A percentile compares a stretch with the other conserved stretches of the same genome.
phyloP scores from a whole-genome alignment of 2,329 filamentous ascomycete genomes.

The Alternaria brassicae region DNA sequence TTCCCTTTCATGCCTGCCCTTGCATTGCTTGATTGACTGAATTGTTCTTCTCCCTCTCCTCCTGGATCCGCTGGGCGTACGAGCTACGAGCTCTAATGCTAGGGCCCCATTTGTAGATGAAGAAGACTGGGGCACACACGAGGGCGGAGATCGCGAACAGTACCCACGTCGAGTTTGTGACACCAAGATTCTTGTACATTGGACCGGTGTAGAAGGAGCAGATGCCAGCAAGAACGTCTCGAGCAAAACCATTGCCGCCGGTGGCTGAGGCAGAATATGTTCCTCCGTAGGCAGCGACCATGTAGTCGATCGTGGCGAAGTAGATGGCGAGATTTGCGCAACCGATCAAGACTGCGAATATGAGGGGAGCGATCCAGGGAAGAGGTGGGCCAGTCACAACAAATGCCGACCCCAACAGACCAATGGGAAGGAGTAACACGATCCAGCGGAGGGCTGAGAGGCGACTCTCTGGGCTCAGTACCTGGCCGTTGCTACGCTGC shows the following conservation, averaged over 20 bases:
- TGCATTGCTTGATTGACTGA: slow-evolving; percentile 7
- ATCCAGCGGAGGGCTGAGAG: slow-evolving; percentile 70
- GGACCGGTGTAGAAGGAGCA: slow-evolving; percentile 64
- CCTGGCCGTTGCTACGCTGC: slow-evolving; percentile 53
- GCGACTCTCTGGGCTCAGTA: slow-evolving; percentile 67
- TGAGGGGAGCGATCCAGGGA: slow-evolving; percentile 66
- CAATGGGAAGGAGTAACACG: slow-evolving; percentile 67
- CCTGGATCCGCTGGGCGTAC: slow-evolving; percentile 33
- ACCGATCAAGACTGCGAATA: slow-evolving; percentile 63
- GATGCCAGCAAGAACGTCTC: slow-evolving; percentile 76
- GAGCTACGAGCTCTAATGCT: slow-evolving; percentile 54
- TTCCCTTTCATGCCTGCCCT: background rate
- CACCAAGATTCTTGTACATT: slow-evolving; percentile 41
- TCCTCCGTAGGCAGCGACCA: slow-evolving; percentile 75
- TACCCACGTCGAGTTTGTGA: slow-evolving; percentile 45
- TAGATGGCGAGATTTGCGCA: slow-evolving; percentile 75
- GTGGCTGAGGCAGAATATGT: slow-evolving; percentile 75
- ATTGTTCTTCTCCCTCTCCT: slow-evolving; percentile 29
- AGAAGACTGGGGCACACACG: slow-evolving; percentile 61
- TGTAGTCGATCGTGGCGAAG: slow-evolving; percentile 80
- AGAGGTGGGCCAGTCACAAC: slow-evolving; percentile 63
- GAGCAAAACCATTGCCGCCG: slow-evolving; percentile 76
- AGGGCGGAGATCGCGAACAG: slow-evolving; percentile 59
- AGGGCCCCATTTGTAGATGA: slow-evolving; percentile 64
- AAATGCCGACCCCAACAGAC: slow-evolving; percentile 74